These are phyloP conservation scores for Asterochloris erici DNA, from an alignment of 139 green algal genomes.

Conservation along the genomic window DNA sequence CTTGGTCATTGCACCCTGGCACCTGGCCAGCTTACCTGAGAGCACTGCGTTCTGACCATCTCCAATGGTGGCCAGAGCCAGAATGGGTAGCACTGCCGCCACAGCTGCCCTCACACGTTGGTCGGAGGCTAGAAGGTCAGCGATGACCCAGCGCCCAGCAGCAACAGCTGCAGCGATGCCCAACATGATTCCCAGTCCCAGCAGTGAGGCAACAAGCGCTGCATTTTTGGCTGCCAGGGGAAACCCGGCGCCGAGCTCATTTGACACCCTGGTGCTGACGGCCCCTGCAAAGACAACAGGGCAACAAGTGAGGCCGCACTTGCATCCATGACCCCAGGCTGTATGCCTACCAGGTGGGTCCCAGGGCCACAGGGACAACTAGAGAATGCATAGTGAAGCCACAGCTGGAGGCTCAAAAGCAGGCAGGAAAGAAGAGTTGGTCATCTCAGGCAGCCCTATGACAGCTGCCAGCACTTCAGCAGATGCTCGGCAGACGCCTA, in stretches of 20 bases:
- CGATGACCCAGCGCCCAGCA: slow-evolving; percentile 25
- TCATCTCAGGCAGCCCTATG: no score
- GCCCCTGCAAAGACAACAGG: slow-evolving; percentile 27
- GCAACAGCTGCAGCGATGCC: slow-evolving; percentile 35
- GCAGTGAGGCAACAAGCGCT: slow-evolving; percentile 28
- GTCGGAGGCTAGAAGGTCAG: slow-evolving; percentile 41
- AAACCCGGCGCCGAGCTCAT: slow-evolving; percentile 53
- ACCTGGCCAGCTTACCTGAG: no score
- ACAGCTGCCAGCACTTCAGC: no score
- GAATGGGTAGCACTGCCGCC: slow-evolving; percentile 7
- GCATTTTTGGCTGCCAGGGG: slow-evolving; percentile 50
- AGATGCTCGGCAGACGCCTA: no score
- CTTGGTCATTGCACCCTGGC: no score
- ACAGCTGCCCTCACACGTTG: slow-evolving; percentile 11
- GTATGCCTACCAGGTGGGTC: no score
- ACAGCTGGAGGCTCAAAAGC: no score
- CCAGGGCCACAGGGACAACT: no score
- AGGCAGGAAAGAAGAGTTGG: no score
- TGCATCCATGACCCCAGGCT: no score
- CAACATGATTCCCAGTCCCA: slow-evolving; percentile 31
- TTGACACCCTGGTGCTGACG: slow-evolving; percentile 54
- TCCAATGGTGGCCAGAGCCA: slow-evolving; percentile 9
- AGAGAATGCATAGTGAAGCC: no score
- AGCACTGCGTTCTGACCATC: slow-evolving; percentile 17
- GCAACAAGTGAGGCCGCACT: no score